Percentiles rank a stretch among this genome's conserved stretches.
These are phyloP conservation scores for Trichoderma sp. DNA, from an alignment of 2,329 filamentous ascomycete genomes.

Conservation along the genomic window DNA sequence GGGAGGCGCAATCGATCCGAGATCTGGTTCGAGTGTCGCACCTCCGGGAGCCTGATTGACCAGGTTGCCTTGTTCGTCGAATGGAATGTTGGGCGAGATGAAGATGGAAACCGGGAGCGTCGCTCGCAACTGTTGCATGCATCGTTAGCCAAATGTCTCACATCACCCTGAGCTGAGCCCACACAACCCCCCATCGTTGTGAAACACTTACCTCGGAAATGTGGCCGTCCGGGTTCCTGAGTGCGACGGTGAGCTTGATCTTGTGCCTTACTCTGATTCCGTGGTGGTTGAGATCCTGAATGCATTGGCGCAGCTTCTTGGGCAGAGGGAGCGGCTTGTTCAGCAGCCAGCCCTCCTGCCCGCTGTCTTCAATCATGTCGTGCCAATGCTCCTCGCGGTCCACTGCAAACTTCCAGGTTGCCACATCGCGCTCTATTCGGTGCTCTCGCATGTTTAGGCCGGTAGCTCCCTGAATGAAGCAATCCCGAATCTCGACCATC, in stretches of 20 bases:
- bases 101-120: constrained; percentile 90
- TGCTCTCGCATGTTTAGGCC: constrained; percentile 53
- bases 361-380: constrained; percentile 65
- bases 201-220: constrained; percentile 69
- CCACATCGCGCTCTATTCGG: constrained; percentile 63
- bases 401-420: constrained; percentile 56
- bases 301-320: constrained; percentile 75
- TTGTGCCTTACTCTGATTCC: constrained; percentile 93
- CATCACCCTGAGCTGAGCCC: not conserved
- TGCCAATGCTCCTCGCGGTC: constrained; percentile 63
- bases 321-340: constrained; percentile 68
- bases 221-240: constrained; percentile 94
- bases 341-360: constrained; percentile 63
- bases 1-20: constrained; percentile 75
- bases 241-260: constrained; percentile 83
- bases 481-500: constrained; percentile 75
- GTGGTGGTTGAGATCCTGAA: constrained; percentile 85
- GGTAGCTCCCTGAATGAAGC: constrained; percentile 50
- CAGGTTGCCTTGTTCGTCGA: constrained; percentile 84
- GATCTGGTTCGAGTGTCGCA: constrained; percentile 49
- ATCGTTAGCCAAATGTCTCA: constrained; percentile 16
- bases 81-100: constrained; percentile 88
- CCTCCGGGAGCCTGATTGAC: constrained; percentile 57
- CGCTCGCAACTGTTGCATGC: constrained; percentile 65
- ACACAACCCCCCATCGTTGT: not conserved